Conservation (phyloP, 2,329 filamentous ascomycete species). For the Leptosphaerulina australis region DNA sequence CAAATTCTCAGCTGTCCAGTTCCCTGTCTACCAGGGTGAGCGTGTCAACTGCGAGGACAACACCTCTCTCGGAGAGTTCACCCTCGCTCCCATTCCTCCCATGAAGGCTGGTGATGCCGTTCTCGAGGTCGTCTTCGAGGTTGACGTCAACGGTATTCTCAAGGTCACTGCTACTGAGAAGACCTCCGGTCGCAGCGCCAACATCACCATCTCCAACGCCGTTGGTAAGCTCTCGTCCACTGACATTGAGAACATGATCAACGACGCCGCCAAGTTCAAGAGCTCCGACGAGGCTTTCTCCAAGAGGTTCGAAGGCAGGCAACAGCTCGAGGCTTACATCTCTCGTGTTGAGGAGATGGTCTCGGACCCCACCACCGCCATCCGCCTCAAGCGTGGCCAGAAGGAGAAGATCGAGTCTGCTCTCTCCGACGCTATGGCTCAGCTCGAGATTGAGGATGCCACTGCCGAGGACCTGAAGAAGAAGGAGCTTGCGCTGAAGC, state of each 20-base stretch:
- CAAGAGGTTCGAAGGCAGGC: slow-evolving; percentile 99
- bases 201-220: slow-evolving; percentile 99
- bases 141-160: slow-evolving; percentile 99
- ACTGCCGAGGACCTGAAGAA: slow-evolving; percentile 96
- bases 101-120: slow-evolving; percentile 96
- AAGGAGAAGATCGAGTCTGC: slow-evolving; percentile 99
- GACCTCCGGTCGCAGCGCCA: slow-evolving; percentile 94
- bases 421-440: slow-evolving; percentile 95
- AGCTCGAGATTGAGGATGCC: slow-evolving; percentile 94
- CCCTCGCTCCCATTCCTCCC: slow-evolving; percentile 81
- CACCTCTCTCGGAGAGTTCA: slow-evolving; percentile 97
- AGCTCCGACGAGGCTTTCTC: slow-evolving; percentile 95
- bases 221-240: slow-evolving; percentile 94
- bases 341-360: slow-evolving; percentile 98
- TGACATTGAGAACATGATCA: slow-evolving; percentile 99
- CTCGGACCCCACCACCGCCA: slow-evolving; percentile 90
- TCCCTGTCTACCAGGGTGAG: slow-evolving; percentile 95
- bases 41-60: slow-evolving; percentile 98
- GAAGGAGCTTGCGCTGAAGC: slow-evolving; percentile 98
- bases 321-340: slow-evolving; percentile 99
- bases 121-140: slow-evolving; percentile 97
- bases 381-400: slow-evolving; percentile 98
- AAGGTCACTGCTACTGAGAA: slow-evolving; percentile 99
- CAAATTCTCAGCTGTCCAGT: slow-evolving; percentile 67
- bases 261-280: slow-evolving; percentile 98